phyloP scores from a whole-genome alignment of 2,329 filamentous ascomycete genomes.

The Beauveria caledonica region DNA sequence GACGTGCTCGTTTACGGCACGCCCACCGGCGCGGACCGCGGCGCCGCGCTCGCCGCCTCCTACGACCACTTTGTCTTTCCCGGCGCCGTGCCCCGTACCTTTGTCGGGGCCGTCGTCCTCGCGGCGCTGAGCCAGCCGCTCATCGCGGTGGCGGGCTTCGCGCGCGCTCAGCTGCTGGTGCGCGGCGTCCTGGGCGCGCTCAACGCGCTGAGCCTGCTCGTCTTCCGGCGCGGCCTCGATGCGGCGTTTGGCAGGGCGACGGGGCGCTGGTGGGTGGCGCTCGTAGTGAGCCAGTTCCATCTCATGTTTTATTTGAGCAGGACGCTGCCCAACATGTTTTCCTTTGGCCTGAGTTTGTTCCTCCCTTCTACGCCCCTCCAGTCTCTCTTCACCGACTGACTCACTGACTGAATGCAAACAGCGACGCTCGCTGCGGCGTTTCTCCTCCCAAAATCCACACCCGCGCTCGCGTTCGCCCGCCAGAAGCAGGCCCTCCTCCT shows the following conservation, averaged over 20 bases:
- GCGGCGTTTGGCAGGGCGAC: slow-evolving; percentile 59
- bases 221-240: slow-evolving; percentile 56
- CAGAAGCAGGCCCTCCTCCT: slow-evolving; percentile 62
- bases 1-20: slow-evolving; percentile 80
- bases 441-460: slow-evolving; percentile 27
- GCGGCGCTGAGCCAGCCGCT: slow-evolving; percentile 64
- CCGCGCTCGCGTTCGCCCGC: slow-evolving; percentile 27
- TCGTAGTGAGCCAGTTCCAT: slow-evolving; percentile 85
- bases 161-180: slow-evolving; percentile 53
- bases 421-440: slow-evolving; percentile 57
- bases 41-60: slow-evolving; percentile 44
- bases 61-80: slow-evolving; percentile 92
- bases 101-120: slow-evolving; percentile 71
- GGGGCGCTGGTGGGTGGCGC: slow-evolving; percentile 69
- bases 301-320: slow-evolving; percentile 86
- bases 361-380: not conserved
- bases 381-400: not conserved
- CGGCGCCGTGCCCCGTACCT: slow-evolving; percentile 85
- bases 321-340: slow-evolving; percentile 93
- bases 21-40: slow-evolving; percentile 45
- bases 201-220: slow-evolving; percentile 62
- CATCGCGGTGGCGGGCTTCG: slow-evolving; percentile 46
- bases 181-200: slow-evolving; percentile 68
- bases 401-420: slow-evolving; percentile 22
- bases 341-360: slow-evolving; percentile 70